Evolutionary conservation across 495 filamentous ascomycete species (phyloP).

Genomic region (Lepidopterella palustris): DNA sequence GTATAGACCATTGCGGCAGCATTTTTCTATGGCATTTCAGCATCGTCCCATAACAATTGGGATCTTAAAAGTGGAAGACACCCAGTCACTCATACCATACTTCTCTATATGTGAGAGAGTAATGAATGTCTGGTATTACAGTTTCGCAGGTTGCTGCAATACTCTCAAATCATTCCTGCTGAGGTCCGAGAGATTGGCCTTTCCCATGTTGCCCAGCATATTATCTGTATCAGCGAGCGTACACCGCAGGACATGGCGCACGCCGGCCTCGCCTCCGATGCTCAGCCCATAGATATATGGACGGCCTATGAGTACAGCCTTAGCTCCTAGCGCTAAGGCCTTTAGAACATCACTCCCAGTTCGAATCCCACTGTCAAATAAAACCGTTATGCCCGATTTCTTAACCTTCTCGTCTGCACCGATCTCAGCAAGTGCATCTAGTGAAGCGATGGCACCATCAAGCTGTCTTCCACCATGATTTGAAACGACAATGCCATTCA

Average conservation of each 20-base stretch:
- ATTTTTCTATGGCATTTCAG: too few relatives aligned
- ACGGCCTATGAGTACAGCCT: slow-evolving; percentile 30
- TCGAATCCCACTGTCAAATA: slow-evolving; percentile 34
- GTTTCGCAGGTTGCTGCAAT: slow-evolving; percentile 20
- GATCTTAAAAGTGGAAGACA: neutral
- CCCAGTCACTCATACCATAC: neutral
- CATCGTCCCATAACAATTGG: too few relatives aligned
- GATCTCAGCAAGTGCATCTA: slow-evolving; percentile 34
- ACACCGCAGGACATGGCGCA: slow-evolving; percentile 50
- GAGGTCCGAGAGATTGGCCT: slow-evolving; percentile 21
- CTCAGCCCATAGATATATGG: slow-evolving; percentile 34
- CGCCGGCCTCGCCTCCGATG: slow-evolving; percentile 49
- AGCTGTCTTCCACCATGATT: slow-evolving; percentile 45
- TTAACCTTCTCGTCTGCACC: slow-evolving; percentile 30
- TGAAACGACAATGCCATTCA: slow-evolving; percentile 49
- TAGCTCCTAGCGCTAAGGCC: slow-evolving; percentile 34
- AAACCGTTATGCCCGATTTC: slow-evolving; percentile 23
- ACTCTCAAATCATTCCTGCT: slow-evolving; percentile 23
- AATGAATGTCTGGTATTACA: slow-evolving; percentile 4
- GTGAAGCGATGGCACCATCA: slow-evolving; percentile 29
- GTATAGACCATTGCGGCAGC: too few relatives aligned
- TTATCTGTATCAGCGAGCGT: slow-evolving; percentile 42
- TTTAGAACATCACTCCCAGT: slow-evolving; percentile 34
- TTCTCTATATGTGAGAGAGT: neutral
- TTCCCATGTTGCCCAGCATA: slow-evolving; percentile 26